phyloP scores from a whole-genome alignment of 495 filamentous ascomycete species.

The Xylaria curta region DNA sequence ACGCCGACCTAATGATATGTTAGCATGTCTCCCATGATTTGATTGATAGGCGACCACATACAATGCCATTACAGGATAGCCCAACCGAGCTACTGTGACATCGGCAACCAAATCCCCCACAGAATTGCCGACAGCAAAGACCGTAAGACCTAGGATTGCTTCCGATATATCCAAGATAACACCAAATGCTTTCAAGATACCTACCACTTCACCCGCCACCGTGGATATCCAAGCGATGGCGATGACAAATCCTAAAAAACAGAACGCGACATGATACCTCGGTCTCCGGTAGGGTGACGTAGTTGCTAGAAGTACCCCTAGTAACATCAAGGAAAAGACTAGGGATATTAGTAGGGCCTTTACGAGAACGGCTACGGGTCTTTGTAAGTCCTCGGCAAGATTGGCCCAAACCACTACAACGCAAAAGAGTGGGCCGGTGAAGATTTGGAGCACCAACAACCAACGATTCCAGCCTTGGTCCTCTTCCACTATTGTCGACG shows the following conservation, averaged over 20 bases:
- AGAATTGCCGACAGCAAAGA: conserved; percentile 97
- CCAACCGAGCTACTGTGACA: conserved; percentile 88
- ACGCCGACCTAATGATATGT: conserved; percentile 65
- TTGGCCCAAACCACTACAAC: conserved; percentile 79
- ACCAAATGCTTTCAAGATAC: conserved; percentile 90
- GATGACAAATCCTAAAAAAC: conserved; percentile 90
- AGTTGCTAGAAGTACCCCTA: conserved; percentile 66
- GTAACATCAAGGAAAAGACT: conserved; percentile 67
- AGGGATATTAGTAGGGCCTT: conserved; percentile 72
- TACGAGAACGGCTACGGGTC: conserved; percentile 54
- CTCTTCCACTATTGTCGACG: conserved; percentile 33
- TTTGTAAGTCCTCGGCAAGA: conserved; percentile 56
- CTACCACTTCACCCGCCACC: conserved; percentile 95
- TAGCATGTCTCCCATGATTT: conserved; percentile 28
- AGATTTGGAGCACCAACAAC: conserved; percentile 83
- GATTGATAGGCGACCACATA: conserved; percentile 40
- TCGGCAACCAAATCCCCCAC: conserved; percentile 94
- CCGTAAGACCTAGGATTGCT: conserved; percentile 92
- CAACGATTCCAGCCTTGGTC: conserved; percentile 82
- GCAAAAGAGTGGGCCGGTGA: conserved; percentile 86
- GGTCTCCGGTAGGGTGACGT: conserved; percentile 66
- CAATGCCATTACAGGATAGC: conserved; percentile 97
- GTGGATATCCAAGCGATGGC: conserved; percentile 95
- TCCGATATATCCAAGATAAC: conserved; percentile 93
- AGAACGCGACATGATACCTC: conserved; percentile 74